phyloP scores from a whole-genome alignment of 495 filamentous ascomycete genomes.

The Trichocladium uniseriatum region DNA sequence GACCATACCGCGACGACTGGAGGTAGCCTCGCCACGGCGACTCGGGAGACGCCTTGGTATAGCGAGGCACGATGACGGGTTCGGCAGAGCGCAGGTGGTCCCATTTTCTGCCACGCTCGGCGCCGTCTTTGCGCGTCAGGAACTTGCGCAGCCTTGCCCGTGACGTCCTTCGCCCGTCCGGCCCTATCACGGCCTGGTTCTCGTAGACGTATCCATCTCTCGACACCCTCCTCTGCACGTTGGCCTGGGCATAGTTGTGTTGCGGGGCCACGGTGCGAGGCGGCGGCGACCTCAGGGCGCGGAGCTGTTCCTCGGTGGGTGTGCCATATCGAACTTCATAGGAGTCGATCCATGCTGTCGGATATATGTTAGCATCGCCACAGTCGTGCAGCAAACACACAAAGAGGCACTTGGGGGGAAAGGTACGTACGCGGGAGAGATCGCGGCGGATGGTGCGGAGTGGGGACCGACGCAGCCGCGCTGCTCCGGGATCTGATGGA shows the following conservation, averaged over 20 bases:
- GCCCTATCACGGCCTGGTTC: constrained; percentile 19
- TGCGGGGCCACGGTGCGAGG: constrained; percentile 47
- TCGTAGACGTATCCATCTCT: constrained; percentile 46
- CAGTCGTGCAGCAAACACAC: background rate
- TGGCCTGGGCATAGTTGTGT: constrained; percentile 48
- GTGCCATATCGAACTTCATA: constrained; percentile 32
- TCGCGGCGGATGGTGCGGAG: constrained; percentile 16
- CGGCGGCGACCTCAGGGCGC: constrained; percentile 29
- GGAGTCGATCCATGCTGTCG: constrained; percentile 47
- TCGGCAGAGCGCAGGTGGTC: constrained; percentile 47
- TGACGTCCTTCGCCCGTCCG: constrained; percentile 18
- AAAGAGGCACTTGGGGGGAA: background rate
- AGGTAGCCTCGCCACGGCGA: constrained; percentile 43
- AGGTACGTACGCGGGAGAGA: constrained; percentile 35
- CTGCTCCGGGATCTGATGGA: constrained; percentile 14
- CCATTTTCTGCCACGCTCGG: constrained; percentile 44
- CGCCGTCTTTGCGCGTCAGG: constrained; percentile 26
- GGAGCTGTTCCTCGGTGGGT: constrained; percentile 28
- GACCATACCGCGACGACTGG: constrained; percentile 43
- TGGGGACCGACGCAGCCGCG: background rate
- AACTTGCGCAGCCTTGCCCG: constrained; percentile 18
- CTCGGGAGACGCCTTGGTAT: constrained; percentile 27
- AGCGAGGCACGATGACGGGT: constrained; percentile 46
- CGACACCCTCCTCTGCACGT: constrained; percentile 38
- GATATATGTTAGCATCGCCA: constrained; percentile 13